phyloP scores from a whole-genome alignment of 2,329 filamentous ascomycete genomes.

The Penicillium sp. region DNA sequence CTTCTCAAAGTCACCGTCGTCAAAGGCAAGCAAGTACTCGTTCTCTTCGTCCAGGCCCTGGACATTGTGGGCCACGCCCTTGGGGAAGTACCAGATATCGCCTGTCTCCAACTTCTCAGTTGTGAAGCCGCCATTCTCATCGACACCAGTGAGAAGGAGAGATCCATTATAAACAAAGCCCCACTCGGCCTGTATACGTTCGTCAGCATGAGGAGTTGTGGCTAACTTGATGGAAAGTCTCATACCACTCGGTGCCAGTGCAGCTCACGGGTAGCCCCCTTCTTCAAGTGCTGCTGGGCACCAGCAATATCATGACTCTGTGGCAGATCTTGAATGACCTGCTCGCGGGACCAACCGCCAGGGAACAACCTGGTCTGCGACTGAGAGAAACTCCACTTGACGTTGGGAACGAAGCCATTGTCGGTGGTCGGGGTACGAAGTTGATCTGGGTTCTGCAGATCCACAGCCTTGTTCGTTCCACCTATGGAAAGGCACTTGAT shows the following conservation, averaged over 20 bases:
- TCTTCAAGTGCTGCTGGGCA: slow-evolving; percentile 68
- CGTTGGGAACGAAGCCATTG: slow-evolving; percentile 64
- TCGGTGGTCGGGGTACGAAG: slow-evolving; percentile 65
- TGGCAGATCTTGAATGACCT: slow-evolving; percentile 68
- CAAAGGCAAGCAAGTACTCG: slow-evolving; percentile 67
- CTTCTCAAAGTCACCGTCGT: slow-evolving; percentile 67
- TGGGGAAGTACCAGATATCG: slow-evolving; percentile 71
- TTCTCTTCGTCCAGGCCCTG: slow-evolving; percentile 66
- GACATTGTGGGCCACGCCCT: slow-evolving; percentile 64
- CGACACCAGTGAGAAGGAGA: slow-evolving; percentile 62
- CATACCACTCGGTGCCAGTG: slow-evolving; percentile 69
- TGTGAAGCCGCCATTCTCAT: slow-evolving; percentile 59
- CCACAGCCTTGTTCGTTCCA: slow-evolving; percentile 64
- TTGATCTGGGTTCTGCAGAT: slow-evolving; percentile 65
- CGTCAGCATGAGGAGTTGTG: background rate
- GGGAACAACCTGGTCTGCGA: slow-evolving; percentile 64
- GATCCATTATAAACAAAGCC: slow-evolving; percentile 63
- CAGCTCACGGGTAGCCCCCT: slow-evolving; percentile 66
- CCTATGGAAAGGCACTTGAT: slow-evolving; percentile 45
- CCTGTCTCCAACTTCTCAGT: slow-evolving; percentile 61
- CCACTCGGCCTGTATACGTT: slow-evolving; percentile 61
- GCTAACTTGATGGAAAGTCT: background rate
- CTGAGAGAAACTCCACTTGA: slow-evolving; percentile 71
- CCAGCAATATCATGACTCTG: slow-evolving; percentile 66
- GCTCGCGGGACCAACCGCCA: slow-evolving; percentile 68